These are phyloP conservation scores for Grosmannia huntii DNA, from an alignment of 2,329 filamentous ascomycete species.

Conservation along the genomic window DNA sequence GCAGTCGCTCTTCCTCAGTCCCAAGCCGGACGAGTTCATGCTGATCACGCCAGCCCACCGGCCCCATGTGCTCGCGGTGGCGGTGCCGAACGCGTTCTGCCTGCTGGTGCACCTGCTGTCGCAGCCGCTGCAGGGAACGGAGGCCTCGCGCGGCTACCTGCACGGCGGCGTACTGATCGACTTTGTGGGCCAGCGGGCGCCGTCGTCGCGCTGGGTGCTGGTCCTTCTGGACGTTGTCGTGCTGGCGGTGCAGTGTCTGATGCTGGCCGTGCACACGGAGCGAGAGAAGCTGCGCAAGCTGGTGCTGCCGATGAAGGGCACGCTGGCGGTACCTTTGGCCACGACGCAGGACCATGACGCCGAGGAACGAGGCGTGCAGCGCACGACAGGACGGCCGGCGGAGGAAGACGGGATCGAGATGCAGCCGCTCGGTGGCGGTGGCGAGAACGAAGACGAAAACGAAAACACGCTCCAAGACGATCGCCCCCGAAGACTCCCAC, in stretches of 20 bases:
- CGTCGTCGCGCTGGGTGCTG: slow-evolving; percentile 42
- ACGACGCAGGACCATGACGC: slow-evolving; percentile 38
- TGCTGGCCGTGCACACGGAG: slow-evolving; percentile 51
- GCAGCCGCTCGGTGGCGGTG: slow-evolving; percentile 18
- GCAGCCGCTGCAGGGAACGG: slow-evolving; percentile 42
- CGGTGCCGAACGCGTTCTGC: slow-evolving; percentile 47
- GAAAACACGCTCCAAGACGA: slow-evolving; percentile 11
- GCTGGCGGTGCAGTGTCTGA: slow-evolving; percentile 45
- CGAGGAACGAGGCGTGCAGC: slow-evolving; percentile 40
- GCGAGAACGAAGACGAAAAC: slow-evolving; percentile 12
- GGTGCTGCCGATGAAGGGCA: slow-evolving; percentile 22
- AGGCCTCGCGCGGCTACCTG: slow-evolving; percentile 50
- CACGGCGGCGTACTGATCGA: slow-evolving; percentile 57
- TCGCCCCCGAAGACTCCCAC: slow-evolving; percentile 15
- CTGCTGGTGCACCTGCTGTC: slow-evolving; percentile 45
- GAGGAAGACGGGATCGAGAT: slow-evolving; percentile 30
- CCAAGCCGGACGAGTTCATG: slow-evolving; percentile 43
- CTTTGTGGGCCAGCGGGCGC: slow-evolving; percentile 53
- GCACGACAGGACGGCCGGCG: slow-evolving; percentile 21
- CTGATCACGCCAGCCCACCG: slow-evolving; percentile 42
- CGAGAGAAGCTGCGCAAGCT: slow-evolving; percentile 41
- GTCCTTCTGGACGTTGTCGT: slow-evolving; percentile 43
- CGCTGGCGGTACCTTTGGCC: background rate
- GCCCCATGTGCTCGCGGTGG: slow-evolving; percentile 43
- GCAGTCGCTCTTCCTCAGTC: slow-evolving; percentile 52